Percentiles rank a stretch among this genome's conserved stretches.
Conservation (phyloP, 768 basidiomycete genomes). For the Gloeostereum incarnatum region DNA sequence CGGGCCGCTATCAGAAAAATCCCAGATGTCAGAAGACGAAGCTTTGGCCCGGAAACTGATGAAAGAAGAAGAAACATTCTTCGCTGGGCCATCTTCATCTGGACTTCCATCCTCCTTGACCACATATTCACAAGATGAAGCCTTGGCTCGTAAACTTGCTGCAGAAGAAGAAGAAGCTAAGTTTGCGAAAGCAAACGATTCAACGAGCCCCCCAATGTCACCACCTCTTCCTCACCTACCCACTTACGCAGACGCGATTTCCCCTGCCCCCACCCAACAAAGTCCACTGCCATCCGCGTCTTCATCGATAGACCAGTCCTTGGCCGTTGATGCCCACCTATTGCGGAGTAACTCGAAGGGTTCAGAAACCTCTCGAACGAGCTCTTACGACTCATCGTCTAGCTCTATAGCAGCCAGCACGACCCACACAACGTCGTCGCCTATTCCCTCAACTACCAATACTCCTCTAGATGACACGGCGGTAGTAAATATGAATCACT, state of each 20-base stretch:
- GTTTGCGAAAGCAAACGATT: conserved; percentile 4
- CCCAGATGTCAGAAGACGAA: conserved; percentile 16
- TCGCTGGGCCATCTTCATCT: background rate
- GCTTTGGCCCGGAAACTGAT: conserved; percentile 15
- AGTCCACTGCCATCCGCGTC: background rate
- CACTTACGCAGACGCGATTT: conserved; percentile 3
- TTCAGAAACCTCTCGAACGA: background rate
- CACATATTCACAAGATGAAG: conserved; percentile 28
- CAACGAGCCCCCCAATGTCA: conserved; percentile 3
- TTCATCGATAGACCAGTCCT: background rate
- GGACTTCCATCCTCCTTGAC: background rate
- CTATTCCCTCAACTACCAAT: background rate
- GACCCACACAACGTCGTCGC: background rate
- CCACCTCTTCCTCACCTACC: conserved; percentile 7
- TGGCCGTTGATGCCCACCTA: background rate
- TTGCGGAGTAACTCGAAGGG: background rate
- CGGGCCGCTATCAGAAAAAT: background rate
- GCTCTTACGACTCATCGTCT: background rate
- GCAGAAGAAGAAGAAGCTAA: conserved; percentile 28
- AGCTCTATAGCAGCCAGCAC: conserved; percentile 5
- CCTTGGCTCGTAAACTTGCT: conserved; percentile 26
- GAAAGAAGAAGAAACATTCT: conserved; percentile 9
- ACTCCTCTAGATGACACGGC: conserved; percentile 6
- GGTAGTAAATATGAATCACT: conserved; percentile 32
- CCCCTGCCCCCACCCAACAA: conserved; percentile 1